These are phyloP conservation scores for Dryas drummondii DNA, from an alignment of 306 rosid species.

Conservation along the genomic window DNA sequence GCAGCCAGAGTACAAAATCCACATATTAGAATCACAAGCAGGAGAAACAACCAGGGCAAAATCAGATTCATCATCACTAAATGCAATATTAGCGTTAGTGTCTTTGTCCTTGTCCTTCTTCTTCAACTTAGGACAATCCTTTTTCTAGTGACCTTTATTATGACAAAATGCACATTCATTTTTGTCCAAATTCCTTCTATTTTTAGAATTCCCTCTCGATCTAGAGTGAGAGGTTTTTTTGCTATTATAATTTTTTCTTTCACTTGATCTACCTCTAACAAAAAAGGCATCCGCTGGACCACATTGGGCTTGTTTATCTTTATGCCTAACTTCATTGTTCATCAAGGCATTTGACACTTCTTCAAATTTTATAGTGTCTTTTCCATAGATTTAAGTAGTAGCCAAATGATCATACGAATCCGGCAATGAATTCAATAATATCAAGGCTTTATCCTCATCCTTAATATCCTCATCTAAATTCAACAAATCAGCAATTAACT, in stretches of 20 bases:
- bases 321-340: background rate
- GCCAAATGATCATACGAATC: background rate
- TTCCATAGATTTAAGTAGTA: background rate
- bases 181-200: background rate
- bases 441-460: too few relatives aligned
- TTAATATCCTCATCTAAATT: too few relatives aligned
- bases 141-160: too few relatives aligned
- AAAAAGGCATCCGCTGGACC: background rate
- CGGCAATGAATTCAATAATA: background rate
- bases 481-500: too few relatives aligned
- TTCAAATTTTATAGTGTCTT: background rate
- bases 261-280: background rate
- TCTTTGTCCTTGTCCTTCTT: background rate
- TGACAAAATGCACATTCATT: too few relatives aligned
- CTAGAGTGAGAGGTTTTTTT: background rate
- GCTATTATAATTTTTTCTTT: background rate
- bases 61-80: background rate
- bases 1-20: background rate
- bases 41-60: constrained; percentile 25
- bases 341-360: background rate
- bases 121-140: background rate
- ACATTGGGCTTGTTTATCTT: background rate
- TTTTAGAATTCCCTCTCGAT: background rate
- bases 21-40: constrained; percentile 30
- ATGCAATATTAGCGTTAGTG: too few relatives aligned